Conservation (phyloP, 805 yeast genomes). For the Wickerhamomyces silvicola region DNA sequence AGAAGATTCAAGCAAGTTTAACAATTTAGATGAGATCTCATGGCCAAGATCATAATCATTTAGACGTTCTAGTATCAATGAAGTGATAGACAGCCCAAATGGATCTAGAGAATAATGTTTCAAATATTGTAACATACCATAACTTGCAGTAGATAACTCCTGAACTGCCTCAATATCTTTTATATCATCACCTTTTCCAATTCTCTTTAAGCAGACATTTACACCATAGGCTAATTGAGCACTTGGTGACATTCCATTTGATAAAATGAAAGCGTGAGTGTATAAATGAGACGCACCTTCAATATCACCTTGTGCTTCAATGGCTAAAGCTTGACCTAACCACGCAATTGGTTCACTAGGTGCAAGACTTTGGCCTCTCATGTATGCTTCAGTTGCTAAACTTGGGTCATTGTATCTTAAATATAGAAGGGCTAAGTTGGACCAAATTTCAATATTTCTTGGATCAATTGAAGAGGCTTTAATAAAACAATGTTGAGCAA, state of each 20-base stretch:
- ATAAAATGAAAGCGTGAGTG: constrained; percentile 72
- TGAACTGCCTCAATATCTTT: constrained; percentile 54
- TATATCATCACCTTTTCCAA: constrained; percentile 38
- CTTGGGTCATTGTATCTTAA: constrained; percentile 59
- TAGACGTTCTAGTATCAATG: constrained; percentile 61
- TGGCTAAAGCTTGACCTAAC: constrained; percentile 76
- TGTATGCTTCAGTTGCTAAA: constrained; percentile 67
- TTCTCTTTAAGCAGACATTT: constrained; percentile 42
- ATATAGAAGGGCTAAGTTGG: constrained; percentile 73
- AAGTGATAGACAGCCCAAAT: constrained; percentile 49
- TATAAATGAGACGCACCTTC: constrained; percentile 50
- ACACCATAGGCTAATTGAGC: constrained; percentile 71
- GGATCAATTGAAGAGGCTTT: constrained; percentile 69
- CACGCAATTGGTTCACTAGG: constrained; percentile 75
- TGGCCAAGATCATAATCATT: constrained; percentile 54
- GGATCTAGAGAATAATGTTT: constrained; percentile 54
- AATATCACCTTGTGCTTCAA: constrained; percentile 42
- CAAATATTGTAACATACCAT: constrained; percentile 60
- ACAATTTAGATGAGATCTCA: constrained; percentile 38
- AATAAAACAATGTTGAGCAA: constrained; percentile 90
- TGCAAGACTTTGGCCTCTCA: constrained; percentile 70
- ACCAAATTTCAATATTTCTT: constrained; percentile 67
- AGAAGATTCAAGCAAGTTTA: constrained; percentile 42
- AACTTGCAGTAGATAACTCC: constrained; percentile 58
- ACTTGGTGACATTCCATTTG: constrained; percentile 65